These are phyloP conservation scores for Uncinocarpus reesii DNA, from an alignment of 2,329 filamentous ascomycete genomes.

Conservation along the genomic window DNA sequence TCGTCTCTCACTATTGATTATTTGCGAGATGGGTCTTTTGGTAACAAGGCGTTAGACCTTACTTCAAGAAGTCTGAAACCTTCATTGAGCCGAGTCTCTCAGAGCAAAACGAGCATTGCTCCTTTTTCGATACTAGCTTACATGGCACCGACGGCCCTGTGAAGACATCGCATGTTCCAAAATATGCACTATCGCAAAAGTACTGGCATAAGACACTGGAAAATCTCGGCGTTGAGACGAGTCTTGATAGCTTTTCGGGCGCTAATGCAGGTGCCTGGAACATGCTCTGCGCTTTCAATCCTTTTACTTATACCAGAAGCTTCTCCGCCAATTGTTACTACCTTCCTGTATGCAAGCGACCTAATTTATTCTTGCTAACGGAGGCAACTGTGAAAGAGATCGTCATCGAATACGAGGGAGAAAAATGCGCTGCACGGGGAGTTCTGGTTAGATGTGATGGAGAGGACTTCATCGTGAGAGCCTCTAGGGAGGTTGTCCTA, in stretches of 20 bases:
- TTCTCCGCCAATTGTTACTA: conserved; percentile 39
- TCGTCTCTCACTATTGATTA: not conserved
- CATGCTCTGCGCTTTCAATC: conserved; percentile 23
- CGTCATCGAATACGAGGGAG: conserved; percentile 28
- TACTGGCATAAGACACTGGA: conserved; percentile 40
- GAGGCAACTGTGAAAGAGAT: conserved; percentile 41
- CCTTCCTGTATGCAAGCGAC: conserved; percentile 27
- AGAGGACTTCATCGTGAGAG: conserved; percentile 27
- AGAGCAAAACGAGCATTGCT: conserved; percentile 23
- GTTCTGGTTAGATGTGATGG: conserved; percentile 35
- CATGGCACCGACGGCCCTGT: conserved; percentile 28
- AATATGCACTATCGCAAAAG: conserved; percentile 24
- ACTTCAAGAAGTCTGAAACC: conserved; percentile 43
- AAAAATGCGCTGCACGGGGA: conserved; percentile 30
- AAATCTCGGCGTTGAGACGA: conserved; percentile 30
- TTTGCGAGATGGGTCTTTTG: not conserved
- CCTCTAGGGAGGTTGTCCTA: conserved; percentile 46
- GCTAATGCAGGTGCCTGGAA: conserved; percentile 36
- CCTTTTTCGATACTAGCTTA: conserved; percentile 17
- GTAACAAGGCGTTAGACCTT: conserved; percentile 35
- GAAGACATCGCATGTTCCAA: conserved; percentile 22
- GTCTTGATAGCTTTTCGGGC: conserved; percentile 31
- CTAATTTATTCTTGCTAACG: conserved; percentile 41
- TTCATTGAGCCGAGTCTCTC: conserved; percentile 26
- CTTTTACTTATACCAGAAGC: conserved; percentile 26